Conservation (phyloP, 257 asterid species). For the Solanum bulbocastanum region DNA sequence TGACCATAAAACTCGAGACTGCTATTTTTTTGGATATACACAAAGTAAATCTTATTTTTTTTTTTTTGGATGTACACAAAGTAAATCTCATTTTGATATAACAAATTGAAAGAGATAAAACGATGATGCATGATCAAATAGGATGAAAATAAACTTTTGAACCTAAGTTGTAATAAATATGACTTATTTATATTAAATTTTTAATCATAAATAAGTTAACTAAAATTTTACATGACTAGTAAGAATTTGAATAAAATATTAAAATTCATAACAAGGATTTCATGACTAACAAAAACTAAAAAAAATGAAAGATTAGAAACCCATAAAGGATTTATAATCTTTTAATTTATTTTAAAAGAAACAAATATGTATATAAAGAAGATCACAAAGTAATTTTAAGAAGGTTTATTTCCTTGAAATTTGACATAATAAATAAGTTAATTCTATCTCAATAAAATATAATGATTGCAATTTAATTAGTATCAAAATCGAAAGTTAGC, state of each 20-base stretch:
- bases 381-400: background rate
- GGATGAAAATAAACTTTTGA: background rate
- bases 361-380: background rate
- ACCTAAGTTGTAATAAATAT: background rate
- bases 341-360: background rate
- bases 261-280: background rate
- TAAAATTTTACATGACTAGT: background rate
- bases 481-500: background rate
- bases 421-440: background rate
- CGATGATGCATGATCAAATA: accelerated
- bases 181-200: background rate
- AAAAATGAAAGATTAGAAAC: background rate
- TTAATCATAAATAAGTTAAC: background rate
- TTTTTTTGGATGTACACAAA: accelerated
- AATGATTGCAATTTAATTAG: background rate
- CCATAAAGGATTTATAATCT: background rate
- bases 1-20: accelerated
- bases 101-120: too few species aligned
- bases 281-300: background rate
- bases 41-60: background rate
- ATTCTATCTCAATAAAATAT: background rate
- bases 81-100: background rate
- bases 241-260: background rate
- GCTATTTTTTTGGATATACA: background rate
- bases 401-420: background rate